These are phyloP conservation scores for Pythium brachiatum DNA, from an alignment of 352 stramenopile species.

Conservation along the genomic window DNA sequence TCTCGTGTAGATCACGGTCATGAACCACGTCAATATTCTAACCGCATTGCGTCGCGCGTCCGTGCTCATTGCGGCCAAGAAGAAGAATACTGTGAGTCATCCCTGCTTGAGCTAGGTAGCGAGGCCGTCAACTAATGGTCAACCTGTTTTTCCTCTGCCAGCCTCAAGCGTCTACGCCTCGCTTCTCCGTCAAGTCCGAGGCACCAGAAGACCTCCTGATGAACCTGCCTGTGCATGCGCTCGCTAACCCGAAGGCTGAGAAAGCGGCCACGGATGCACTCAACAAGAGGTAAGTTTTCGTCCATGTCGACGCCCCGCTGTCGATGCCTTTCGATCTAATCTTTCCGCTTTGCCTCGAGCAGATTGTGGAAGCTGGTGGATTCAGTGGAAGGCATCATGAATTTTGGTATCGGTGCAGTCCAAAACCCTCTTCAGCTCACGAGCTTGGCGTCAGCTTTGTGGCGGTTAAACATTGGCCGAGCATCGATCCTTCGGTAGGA, in stretches of 20 bases:
- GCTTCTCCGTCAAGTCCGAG: slow-evolving; percentile 42
- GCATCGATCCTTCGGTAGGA: slow-evolving; percentile 59
- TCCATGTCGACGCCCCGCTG: too few species aligned
- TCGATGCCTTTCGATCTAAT: background rate
- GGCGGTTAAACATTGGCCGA: slow-evolving; percentile 54
- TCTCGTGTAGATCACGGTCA: slow-evolving; percentile 31
- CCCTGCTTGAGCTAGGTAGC: background rate
- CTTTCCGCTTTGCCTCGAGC: background rate
- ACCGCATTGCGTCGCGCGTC: slow-evolving; percentile 55
- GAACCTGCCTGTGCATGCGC: slow-evolving; percentile 39
- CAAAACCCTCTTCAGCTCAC: slow-evolving; percentile 41
- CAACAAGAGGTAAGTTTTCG: slow-evolving; percentile 40
- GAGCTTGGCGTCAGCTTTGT: slow-evolving; percentile 43
- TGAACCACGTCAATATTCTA: slow-evolving; percentile 67
- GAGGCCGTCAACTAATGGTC: background rate
- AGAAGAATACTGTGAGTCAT: slow-evolving; percentile 35
- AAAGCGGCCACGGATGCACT: slow-evolving; percentile 12
- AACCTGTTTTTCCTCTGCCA: background rate
- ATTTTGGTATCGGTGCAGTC: slow-evolving; percentile 59
- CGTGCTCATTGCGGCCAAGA: slow-evolving; percentile 12
- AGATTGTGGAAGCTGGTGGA: slow-evolving; percentile 74
- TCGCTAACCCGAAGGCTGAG: slow-evolving; percentile 32
- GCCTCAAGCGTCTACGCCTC: slow-evolving; percentile 1
- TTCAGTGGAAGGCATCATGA: slow-evolving; percentile 57
- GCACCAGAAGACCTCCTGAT: slow-evolving; percentile 66